Evolutionary conservation across 1,139 yeast species (phyloP).

Genomic region (Yamadazyma atmosphaerica): DNA sequence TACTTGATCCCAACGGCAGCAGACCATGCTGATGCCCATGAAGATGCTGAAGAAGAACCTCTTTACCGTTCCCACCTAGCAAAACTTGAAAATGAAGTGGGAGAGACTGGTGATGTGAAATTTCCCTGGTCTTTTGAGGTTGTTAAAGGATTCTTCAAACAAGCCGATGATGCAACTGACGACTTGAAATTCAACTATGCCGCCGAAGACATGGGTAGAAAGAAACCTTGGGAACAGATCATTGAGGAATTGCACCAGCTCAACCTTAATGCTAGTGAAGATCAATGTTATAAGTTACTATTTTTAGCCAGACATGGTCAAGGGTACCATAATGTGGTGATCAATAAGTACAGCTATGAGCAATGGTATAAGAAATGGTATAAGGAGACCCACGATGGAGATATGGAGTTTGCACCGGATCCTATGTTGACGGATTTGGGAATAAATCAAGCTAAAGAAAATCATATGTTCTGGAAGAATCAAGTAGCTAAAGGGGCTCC

Average conservation of each 20-base stretch:
- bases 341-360: conserved; percentile 54
- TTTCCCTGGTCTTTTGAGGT: conserved; percentile 47
- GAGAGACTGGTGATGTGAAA: neutral
- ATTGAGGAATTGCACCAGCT: conserved; percentile 32
- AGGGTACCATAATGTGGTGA: conserved; percentile 69
- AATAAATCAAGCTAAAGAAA: conserved; percentile 44
- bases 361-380: conserved; percentile 67
- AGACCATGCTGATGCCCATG: conserved; percentile 41
- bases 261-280: conserved; percentile 33
- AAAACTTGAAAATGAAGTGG: conserved; percentile 7
- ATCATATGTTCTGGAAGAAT: conserved; percentile 45
- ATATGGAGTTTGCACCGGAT: conserved; percentile 64
- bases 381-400: conserved; percentile 52
- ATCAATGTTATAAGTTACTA: conserved; percentile 55
- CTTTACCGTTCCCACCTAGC: conserved; percentile 10
- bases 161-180: conserved; percentile 48
- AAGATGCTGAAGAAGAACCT: conserved; percentile 12
- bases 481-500: conserved; percentile 53
- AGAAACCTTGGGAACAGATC: conserved; percentile 49
- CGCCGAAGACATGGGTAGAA: conserved; percentile 48
- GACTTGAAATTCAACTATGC: conserved; percentile 51
- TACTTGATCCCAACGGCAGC: conserved; percentile 33
- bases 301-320: conserved; percentile 78
- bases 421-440: conserved; percentile 66
- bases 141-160: conserved; percentile 56